A percentile compares a stretch with the other conserved stretches of the same genome.
Evolutionary conservation across 345 rosid species (phyloP).

Genomic region (Isatis tinctoria): DNA sequence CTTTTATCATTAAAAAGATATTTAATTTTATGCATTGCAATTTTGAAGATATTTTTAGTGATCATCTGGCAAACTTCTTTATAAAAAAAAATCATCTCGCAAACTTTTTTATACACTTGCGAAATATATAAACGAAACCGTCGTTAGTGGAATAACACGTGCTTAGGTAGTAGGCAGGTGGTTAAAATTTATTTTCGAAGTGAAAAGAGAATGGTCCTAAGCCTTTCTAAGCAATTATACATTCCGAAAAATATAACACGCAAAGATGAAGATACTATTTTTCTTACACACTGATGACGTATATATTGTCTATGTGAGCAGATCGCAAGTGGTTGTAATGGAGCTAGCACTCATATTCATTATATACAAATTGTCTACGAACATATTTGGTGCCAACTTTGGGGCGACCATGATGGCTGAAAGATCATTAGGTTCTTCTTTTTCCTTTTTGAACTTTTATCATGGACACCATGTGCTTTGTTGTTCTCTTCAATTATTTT

Average conservation of each 20-base stretch:
- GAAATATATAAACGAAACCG: too few relatives aligned
- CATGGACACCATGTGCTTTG: slow-evolving; percentile 32
- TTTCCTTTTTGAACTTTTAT: slow-evolving; percentile 23
- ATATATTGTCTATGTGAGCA: background rate
- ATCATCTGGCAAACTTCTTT: too few relatives aligned
- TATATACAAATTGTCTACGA: background rate
- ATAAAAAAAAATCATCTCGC: too few relatives aligned
- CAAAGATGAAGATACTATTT: background rate
- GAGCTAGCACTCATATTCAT: slow-evolving; percentile 7
- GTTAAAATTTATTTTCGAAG: background rate
- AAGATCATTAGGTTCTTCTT: slow-evolving; percentile 25
- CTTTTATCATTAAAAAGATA: too few relatives aligned
- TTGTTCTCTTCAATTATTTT: slow-evolving; percentile 14
- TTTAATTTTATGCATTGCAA: too few relatives aligned
- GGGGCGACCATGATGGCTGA: slow-evolving; percentile 11
- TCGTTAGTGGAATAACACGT: background rate
- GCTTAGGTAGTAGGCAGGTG: background rate
- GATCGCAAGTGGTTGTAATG: slow-evolving; percentile 3
- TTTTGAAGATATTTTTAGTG: too few relatives aligned
- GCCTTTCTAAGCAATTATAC: background rate
- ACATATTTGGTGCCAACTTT: slow-evolving; percentile 21
- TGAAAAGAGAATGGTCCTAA: background rate
- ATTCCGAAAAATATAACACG: background rate
- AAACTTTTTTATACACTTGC: too few relatives aligned
- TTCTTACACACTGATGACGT: slow-evolving; percentile 17